Conservation (phyloP, 2,329 filamentous ascomycete species). For the Byssochlamys sp. region DNA sequence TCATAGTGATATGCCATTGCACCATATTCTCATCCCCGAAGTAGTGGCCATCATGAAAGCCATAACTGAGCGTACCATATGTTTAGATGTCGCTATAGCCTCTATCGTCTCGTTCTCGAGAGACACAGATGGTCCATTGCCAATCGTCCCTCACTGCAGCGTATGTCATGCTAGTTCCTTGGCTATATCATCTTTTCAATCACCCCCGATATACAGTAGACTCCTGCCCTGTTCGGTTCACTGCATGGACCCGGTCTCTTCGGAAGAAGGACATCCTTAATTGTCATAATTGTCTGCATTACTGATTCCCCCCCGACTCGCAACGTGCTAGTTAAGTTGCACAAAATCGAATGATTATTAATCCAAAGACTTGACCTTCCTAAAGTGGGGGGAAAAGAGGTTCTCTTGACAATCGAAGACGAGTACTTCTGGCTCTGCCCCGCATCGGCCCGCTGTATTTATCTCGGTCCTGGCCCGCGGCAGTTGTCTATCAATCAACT, state of each 20-base stretch:
- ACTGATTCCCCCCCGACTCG: background rate
- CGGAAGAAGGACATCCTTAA: no score
- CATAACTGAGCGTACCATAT: no score
- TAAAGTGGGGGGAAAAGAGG: background rate
- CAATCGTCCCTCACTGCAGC: background rate
- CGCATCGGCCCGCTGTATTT: background rate
- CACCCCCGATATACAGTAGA: no score
- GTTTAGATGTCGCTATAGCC: no score
- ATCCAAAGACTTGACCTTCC: background rate
- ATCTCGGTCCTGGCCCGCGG: background rate
- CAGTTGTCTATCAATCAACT: background rate
- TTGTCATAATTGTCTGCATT: no score
- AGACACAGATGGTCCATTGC: no score
- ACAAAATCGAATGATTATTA: background rate
- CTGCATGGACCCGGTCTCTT: no score
- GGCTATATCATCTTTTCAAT: no score
- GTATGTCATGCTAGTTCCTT: background rate
- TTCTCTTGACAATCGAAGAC: background rate
- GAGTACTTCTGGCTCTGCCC: background rate
- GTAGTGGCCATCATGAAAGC: no score
- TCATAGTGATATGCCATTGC: background rate
- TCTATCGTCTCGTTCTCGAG: no score
- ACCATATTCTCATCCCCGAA: no score
- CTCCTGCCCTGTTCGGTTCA: no score
- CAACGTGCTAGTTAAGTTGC: background rate